Evolutionary conservation across 371 early-diverging fungal species (phyloP), one percentile per base, ranked within the genome.

Genomic region (Mucor racemosus): DNA sequence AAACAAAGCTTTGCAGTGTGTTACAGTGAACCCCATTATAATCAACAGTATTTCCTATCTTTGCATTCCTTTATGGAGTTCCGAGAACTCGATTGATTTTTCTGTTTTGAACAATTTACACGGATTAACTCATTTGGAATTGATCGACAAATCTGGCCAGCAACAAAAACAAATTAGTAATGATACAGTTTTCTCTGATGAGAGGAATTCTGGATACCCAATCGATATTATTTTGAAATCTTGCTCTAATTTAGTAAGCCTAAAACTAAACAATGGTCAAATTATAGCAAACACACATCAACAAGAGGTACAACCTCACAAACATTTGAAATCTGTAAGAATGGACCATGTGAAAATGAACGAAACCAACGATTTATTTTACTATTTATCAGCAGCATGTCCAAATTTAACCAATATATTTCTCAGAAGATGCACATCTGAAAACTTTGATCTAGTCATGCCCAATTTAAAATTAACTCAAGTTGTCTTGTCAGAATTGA

Each of bases 61-160:
- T 9, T 44, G 44, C 33, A 35, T 60, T n/a, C 60, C 60, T 10
- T 34, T 60, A 17, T 60, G 60, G 60, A 60, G 46, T 44, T 44
- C 60, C n/a, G 8, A 58, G 21, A 58, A 53, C 26, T 53, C 53
- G 53, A 53, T 53, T 53, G 53, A 53, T 53, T 53, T 53, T 14
- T 53, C 53, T 5, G 5, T 26, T 21, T 31, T 53, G 31, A 26
- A 19, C 26, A 53, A 31, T 26, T 31, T 53, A 53, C 53, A 31
- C 31, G 31, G 26, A 53, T 53, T 53, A 53, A 53, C 53, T 14
- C 53, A 53, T 53, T 31, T 53, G 13, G 53, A 53, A 13, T 10
- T 53, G 31, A 53, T 53, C 31, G 53, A 53, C 53, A 53, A 6
- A 31, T 21, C 53, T 53, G 53, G 53, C 5, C 53, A 21, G 14